Evolutionary conservation across 192 early-diverging fungal genomes (phyloP).

Genomic region (Podila clonocystis): DNA sequence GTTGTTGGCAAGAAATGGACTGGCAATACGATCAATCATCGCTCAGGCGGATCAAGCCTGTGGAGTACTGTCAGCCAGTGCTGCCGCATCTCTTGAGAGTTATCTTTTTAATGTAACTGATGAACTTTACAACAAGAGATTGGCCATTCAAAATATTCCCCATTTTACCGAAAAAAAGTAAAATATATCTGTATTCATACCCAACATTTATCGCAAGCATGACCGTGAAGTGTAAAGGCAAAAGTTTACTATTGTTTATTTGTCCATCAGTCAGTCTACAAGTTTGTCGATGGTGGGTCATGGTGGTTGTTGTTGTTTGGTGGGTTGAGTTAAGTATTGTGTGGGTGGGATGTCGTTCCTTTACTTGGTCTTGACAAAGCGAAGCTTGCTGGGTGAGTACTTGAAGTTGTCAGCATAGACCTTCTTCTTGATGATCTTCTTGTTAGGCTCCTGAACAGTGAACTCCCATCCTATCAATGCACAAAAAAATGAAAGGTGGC

Average conservation of each 20-base stretch:
- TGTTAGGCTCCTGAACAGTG: slow-evolving; percentile 92
- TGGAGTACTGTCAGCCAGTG: slow-evolving; percentile 34
- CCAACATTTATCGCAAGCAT: no score
- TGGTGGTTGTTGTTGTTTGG: neutral
- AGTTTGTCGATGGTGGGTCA: no score
- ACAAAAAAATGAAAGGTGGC: neutral
- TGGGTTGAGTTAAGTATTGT: neutral
- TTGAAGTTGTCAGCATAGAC: slow-evolving; percentile 94
- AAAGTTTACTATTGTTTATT: no score
- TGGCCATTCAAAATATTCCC: no score
- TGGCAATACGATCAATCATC: slow-evolving; percentile 16
- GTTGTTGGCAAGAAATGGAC: slow-evolving; percentile 52
- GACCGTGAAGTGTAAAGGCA: no score
- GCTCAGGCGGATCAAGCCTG: neutral
- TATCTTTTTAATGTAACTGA: neutral
- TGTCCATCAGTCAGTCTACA: no score
- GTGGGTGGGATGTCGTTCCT: neutral
- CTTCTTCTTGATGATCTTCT: slow-evolving; percentile 81
- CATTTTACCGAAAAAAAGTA: no score
- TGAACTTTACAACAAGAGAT: no score
- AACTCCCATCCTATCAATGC: slow-evolving; percentile 79
- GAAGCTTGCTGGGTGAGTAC: slow-evolving; percentile 81
- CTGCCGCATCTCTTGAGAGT: slow-evolving; percentile 27
- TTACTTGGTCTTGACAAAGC: slow-evolving; percentile 89
- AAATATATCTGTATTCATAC: no score